Percentiles rank a stretch among this genome's conserved stretches.
Conservation (phyloP, 2,329 filamentous ascomycete genomes). For the Chaetomium strumarium region DNA sequence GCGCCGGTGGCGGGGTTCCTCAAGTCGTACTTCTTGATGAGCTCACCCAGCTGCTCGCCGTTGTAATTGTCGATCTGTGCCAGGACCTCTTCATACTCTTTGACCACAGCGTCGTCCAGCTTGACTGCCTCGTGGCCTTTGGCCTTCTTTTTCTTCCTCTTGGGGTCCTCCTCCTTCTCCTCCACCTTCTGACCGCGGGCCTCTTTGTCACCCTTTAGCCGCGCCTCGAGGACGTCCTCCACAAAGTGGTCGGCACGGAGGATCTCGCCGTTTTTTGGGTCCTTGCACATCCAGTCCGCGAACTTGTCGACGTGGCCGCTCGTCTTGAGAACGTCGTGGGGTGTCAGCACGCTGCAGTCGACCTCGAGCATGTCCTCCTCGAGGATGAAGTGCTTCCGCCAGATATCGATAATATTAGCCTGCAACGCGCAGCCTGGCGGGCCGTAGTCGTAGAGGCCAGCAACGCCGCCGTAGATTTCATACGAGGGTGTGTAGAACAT, state of each 20-base stretch:
- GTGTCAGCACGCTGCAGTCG: slow-evolving; percentile 90
- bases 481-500: slow-evolving; percentile 94
- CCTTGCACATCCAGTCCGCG: slow-evolving; percentile 98
- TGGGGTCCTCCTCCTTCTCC: slow-evolving; percentile 62
- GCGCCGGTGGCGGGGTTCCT: slow-evolving; percentile 77
- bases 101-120: slow-evolving; percentile 76
- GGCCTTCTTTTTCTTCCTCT: slow-evolving; percentile 85
- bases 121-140: slow-evolving; percentile 74
- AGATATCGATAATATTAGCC: slow-evolving; percentile 79
- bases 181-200: slow-evolving; percentile 78
- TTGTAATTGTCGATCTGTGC: slow-evolving; percentile 95
- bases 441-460: slow-evolving; percentile 89
- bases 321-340: slow-evolving; percentile 89
- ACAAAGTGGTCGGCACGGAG: slow-evolving; percentile 94
- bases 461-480: slow-evolving; percentile 88
- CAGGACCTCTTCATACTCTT: slow-evolving; percentile 87
- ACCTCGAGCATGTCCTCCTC: slow-evolving; percentile 95
- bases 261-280: slow-evolving; percentile 95
- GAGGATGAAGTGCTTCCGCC: slow-evolving; percentile 90
- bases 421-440: slow-evolving; percentile 82
- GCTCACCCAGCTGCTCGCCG: slow-evolving; percentile 74
- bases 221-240: slow-evolving; percentile 82
- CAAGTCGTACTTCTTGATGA: slow-evolving; percentile 89
- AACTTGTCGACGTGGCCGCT: slow-evolving; percentile 97
- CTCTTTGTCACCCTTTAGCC: slow-evolving; percentile 86